A percentile compares a stretch with the other conserved stretches of the same genome.
These are phyloP conservation scores for Tilletia indica DNA, from an alignment of 1,284 basidiomycete species.

Conservation along the genomic window DNA sequence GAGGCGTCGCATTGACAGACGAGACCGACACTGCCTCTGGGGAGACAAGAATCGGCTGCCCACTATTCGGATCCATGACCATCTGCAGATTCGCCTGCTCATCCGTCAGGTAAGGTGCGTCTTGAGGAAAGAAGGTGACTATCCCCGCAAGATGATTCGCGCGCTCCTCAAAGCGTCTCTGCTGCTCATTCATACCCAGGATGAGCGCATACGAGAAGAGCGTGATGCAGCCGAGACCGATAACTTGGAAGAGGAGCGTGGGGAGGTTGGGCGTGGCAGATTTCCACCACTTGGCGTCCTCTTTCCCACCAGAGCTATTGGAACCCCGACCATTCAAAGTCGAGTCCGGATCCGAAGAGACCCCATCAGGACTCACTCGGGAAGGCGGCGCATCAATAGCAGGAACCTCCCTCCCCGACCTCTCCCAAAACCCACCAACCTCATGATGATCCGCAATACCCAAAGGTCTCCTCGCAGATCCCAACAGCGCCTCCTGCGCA, in stretches of 20 bases:
- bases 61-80: not conserved
- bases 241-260: conserved; percentile 31
- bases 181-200: conserved; percentile 39
- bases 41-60: not conserved
- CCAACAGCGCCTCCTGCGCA: conserved; percentile 28
- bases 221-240: conserved; percentile 33
- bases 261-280: not conserved
- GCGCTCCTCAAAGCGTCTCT: conserved; percentile 26
- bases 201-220: conserved; percentile 35
- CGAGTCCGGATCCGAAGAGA: not conserved
- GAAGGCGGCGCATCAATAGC: conserved; percentile 6
- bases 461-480: conserved; percentile 5
- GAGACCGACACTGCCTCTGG: not conserved
- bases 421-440: not conserved
- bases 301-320: not conserved
- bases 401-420: not conserved
- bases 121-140: conserved; percentile 29
- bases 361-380: not conserved
- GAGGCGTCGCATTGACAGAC: not conserved
- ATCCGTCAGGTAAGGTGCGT: conserved; percentile 36
- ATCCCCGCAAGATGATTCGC: conserved; percentile 39
- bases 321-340: not conserved
- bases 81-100: conserved; percentile 30
- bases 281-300: not conserved
- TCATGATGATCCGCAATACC: conserved; percentile 20